Evolutionary conservation across 306 rosid genomes (phyloP), one percentile per base, ranked within the genome.

Genomic region (Trifolium pratense): DNA sequence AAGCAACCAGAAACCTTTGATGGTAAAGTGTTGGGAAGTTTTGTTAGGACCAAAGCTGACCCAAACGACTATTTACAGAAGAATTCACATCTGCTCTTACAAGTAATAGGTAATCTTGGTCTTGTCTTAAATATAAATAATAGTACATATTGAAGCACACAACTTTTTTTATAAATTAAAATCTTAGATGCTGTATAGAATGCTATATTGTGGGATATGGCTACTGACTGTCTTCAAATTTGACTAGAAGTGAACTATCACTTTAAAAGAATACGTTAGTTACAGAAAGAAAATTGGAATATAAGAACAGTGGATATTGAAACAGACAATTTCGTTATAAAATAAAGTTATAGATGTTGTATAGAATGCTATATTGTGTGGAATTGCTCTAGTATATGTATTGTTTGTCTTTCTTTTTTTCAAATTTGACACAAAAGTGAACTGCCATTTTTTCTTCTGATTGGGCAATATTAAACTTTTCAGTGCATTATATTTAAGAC

Each of bases 31-130:
- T 69, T 79, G 66, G 97, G 96, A 66, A 69, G 96, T 82, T 87
- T 84, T 67, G 85, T 91, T 25, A 83, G 97, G 80, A 76, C 84
- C 53, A 91, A 84, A 70, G 68, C 84, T 34, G 91, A 91, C 70
- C 91, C 89, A 7, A 73, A 83, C 76, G 97, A 91, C 83, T 86
- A 83, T 69, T 76, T 80, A 21, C 96, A 86, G 82, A 86, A 80
- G 70, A 89, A 89, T 59, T 78, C 90, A 26, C 79, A 81, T 84
- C 83, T 81, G 82, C 90, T 92, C 26, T 52, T 74, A 75, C 97
- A 80, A 83, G 90, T 92, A 48, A 66, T 25, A 80, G 96, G 97
- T 92, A 89, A 81, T 79, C 73, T 37, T 18, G 29, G 31, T 16
- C 14, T 46, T 57, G 57, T 48, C 64, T 61, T 76, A 42, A 58